Evolutionary conservation across 352 stramenopile species (phyloP).

Genomic region (Phytophthora idaei): DNA sequence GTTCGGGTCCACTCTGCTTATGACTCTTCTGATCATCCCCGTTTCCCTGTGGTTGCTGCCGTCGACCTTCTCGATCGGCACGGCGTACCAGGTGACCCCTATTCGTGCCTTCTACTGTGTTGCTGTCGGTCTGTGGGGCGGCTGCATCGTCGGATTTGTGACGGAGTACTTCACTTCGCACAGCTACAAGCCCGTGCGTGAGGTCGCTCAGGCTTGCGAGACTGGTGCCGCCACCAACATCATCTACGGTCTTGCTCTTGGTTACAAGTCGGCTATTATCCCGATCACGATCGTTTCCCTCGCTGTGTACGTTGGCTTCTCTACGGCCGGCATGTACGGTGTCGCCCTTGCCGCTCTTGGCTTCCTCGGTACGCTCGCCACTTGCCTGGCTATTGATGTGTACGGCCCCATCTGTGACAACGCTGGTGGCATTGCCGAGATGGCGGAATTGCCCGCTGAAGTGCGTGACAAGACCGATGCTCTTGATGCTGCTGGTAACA

Average conservation of each 20-base stretch:
- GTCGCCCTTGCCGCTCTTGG: conserved; percentile 96
- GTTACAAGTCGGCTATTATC: conserved; percentile 99
- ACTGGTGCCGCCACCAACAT: conserved; percentile 99
- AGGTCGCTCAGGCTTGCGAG: conserved; percentile 97
- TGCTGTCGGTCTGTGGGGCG: conserved; percentile 95
- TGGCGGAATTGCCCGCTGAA: conserved; percentile 96
- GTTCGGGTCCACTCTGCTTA: conserved; percentile 96
- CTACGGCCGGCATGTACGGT: conserved; percentile 97
- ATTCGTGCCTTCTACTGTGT: conserved; percentile 94
- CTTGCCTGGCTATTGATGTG: conserved; percentile 99
- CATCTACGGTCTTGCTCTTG: conserved; percentile 99
- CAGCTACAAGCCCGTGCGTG: conserved; percentile 95
- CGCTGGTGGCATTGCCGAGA: conserved; percentile 99
- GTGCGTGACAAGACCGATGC: conserved; percentile 99
- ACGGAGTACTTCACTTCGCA: conserved; percentile 99
- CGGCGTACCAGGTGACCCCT: conserved; percentile 75
- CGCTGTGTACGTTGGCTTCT: conserved; percentile 98
- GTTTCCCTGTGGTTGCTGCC: conserved; percentile 93
- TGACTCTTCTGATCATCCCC: conserved; percentile 93
- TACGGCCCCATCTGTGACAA: conserved; percentile 99
- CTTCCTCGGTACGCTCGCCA: conserved; percentile 98
- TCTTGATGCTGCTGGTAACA: conserved; percentile 99
- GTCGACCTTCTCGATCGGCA: conserved; percentile 87
- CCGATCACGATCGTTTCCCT: conserved; percentile 98
- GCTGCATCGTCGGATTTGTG: conserved; percentile 98